Conservation (phyloP, 1,139 yeast species). For the Citeromyces hawaiiensis region DNA sequence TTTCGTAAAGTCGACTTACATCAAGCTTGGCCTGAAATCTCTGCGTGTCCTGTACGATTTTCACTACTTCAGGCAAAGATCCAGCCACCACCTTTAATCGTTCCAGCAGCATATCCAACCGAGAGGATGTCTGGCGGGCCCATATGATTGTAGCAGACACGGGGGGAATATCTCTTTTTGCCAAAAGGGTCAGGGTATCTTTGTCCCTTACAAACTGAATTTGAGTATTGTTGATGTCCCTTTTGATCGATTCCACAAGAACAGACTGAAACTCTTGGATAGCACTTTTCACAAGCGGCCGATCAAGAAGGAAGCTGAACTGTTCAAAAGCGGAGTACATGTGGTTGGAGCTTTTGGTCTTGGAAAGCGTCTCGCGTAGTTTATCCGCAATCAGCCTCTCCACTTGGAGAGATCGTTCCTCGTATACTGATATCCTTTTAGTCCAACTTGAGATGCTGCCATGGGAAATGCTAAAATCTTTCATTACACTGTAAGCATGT, state of each 20-base stretch:
- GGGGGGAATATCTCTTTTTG: conserved; percentile 29
- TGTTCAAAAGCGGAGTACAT: conserved; percentile 36
- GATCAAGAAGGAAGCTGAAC: conserved; percentile 29
- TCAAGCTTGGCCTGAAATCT: conserved; percentile 32
- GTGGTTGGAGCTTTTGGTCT: conserved; percentile 27
- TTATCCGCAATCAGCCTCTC: conserved; percentile 30
- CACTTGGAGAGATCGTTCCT: conserved; percentile 24
- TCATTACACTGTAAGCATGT: conserved; percentile 7
- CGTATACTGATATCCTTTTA: conserved; percentile 24
- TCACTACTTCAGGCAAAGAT: conserved; percentile 54
- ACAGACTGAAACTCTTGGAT: conserved; percentile 41
- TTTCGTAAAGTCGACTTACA: conserved; percentile 23
- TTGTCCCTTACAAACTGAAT: conserved; percentile 21
- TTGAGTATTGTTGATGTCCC: conserved; percentile 29
- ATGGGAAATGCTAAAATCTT: conserved; percentile 14
- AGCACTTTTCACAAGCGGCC: conserved; percentile 39
- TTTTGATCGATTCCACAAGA: conserved; percentile 30
- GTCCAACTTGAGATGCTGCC: conserved; percentile 18
- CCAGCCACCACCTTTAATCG: conserved; percentile 34
- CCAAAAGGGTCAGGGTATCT: conserved; percentile 20
- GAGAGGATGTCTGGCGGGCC: conserved; percentile 33
- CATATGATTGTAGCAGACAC: conserved; percentile 33
- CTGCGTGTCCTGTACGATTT: conserved; percentile 36
- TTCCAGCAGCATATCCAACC: conserved; percentile 23
- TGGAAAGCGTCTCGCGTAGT: conserved; percentile 23